Conservation (phyloP, 176 grass and related monocot species). For the Eleusine coracana region DNA sequence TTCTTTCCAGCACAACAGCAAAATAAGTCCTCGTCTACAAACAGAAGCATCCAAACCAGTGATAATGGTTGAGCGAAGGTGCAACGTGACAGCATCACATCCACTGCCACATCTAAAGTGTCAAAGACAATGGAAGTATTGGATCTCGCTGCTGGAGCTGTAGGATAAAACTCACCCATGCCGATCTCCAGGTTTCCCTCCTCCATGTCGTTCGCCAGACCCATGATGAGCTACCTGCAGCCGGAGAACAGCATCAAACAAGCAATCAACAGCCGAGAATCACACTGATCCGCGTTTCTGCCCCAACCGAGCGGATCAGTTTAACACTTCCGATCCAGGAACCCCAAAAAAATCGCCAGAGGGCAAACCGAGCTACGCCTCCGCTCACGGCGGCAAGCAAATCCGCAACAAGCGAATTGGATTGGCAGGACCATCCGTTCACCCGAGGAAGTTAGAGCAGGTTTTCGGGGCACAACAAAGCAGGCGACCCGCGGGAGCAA, state of each 20-base stretch:
- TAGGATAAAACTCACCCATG: constrained; percentile 56
- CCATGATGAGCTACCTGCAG: constrained; percentile 67
- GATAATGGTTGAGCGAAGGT: background rate
- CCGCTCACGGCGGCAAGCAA: background rate
- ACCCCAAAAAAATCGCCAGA: background rate
- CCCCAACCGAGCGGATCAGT: background rate
- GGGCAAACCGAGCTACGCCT: background rate
- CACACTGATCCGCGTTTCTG: constrained; percentile 13
- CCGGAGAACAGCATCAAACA: background rate
- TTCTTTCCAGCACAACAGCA: background rate
- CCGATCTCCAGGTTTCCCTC: constrained; percentile 77
- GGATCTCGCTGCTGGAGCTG: background rate
- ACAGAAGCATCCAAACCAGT: background rate
- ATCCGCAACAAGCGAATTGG: background rate
- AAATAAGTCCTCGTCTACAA: background rate
- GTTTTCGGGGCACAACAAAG: background rate
- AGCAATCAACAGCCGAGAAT: constrained; percentile 19
- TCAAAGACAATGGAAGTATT: background rate
- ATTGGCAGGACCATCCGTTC: background rate
- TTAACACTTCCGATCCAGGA: background rate
- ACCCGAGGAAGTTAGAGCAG: background rate
- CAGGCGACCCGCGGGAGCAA: background rate
- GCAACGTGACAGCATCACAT: background rate
- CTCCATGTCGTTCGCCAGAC: constrained; percentile 80
- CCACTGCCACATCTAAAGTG: background rate